phyloP scores from a whole-genome alignment of 371 early-diverging fungal species.

The Cokeromyces recurvatus region DNA sequence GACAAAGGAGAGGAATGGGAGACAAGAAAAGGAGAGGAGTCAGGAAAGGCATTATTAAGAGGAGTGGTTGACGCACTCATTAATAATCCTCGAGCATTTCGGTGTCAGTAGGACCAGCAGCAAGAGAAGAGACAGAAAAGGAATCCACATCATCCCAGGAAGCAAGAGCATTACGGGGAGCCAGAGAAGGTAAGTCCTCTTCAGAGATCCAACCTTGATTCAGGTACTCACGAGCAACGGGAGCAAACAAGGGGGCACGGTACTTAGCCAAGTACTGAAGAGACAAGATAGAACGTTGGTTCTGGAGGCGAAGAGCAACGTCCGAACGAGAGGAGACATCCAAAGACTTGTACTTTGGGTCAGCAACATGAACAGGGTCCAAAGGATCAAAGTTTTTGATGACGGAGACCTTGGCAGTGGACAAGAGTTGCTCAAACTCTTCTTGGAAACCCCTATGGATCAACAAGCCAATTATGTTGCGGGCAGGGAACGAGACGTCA shows the following conservation, averaged over 20 bases:
- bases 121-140: too few relatives aligned
- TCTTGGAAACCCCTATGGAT: not conserved
- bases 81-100: too few relatives aligned
- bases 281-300: not conserved
- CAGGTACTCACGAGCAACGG: conserved; percentile 1
- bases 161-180: too few relatives aligned
- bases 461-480: conserved; percentile 1
- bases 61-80: too few relatives aligned
- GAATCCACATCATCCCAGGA: too few relatives aligned
- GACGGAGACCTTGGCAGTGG: not conserved
- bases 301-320: not conserved
- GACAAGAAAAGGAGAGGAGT: too few relatives aligned
- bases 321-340: not conserved
- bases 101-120: not conserved
- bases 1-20: not conserved
- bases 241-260: not conserved
- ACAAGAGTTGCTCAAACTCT: not conserved
- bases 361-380: conserved; percentile 2
- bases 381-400: conserved; percentile 1
- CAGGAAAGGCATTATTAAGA: too few relatives aligned
- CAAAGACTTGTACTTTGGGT: not conserved
- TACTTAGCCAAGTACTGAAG: not conserved
- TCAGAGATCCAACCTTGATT: not conserved
- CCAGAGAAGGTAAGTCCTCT: too few relatives aligned
- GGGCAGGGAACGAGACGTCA: not conserved